Base-by-base conservation (phyloP, 805 yeast genomes). In the Saccharomycopsis microspora region DNA sequence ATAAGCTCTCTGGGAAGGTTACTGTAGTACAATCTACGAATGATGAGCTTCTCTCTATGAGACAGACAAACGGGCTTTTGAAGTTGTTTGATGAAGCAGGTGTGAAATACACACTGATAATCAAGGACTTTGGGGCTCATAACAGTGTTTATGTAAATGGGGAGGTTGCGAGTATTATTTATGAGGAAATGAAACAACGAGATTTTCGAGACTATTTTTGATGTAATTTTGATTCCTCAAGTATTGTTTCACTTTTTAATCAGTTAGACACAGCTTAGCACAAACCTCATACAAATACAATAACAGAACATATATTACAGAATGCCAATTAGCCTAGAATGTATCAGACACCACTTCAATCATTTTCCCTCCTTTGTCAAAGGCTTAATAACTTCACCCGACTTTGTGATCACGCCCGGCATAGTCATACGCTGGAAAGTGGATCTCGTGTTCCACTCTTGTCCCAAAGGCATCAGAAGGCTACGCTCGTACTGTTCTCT, bases 401-500 rank as follows among this genome's bases (percentile, higher is more conserved):
- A 85, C 64, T 87, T 89, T 43, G 85, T 82, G 52, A 85, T 72
- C 39, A 93, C 81, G 58, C 85, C 75, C 39, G 98, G 97, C 78
- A 85, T 88, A 44, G 93, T 86, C 56, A 86, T 69, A 60, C 78
- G 78, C 68, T 88, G 95, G 68, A 85, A 93, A 3, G 95, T 79
- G 47, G 79, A 82, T 60, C 86, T 79, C 5, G 95, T 77, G 5
- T 90, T 80, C 97, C 97, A 93, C 65, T 93, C 96, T 64, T 85
- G 94, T 30, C 97, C 97, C 52, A 93, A 70, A n/a, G 97, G 97
- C 87, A 87, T 82, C 60, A 95, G 76, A 59, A 93, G 70, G 4
- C 95, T 80, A 60, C 96, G 77, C 65, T 93, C 98, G 64, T 93
- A 93, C 66, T 93, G 97, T 61, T 88, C 97, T 61, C 82, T 75